Base-by-base conservation (phyloP, 768 basidiomycete genomes). In the Grammothele lineata region DNA sequence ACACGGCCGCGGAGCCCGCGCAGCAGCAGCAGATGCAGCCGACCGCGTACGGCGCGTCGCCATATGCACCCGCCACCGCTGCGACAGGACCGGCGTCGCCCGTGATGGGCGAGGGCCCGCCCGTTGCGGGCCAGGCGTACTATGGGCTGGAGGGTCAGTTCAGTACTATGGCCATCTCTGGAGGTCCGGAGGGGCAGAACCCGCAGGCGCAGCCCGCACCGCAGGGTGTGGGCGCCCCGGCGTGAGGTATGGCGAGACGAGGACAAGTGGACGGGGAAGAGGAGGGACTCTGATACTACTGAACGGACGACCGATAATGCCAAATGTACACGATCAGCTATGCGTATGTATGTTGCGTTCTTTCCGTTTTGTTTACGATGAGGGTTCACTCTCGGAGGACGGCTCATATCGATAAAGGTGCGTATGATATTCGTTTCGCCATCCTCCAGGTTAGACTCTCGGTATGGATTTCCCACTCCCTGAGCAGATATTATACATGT, bases 211-310 rank as follows among this genome's bases (percentile, higher is more conserved):
- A 30, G 8, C 18, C 35, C 8, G 51, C 50, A 14, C 49, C 48
- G 14, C 58, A 54, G 43, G 61, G 58, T 22, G 61, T 62, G 5
- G 58, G 59, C 19, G 55, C 61, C 2, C 53, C 57, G 24, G 58
- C 61, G n/a, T 62, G 44, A 60, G 25, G 10, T 40, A 19, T 24
- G 23, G n/a, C 9, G n/a, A n/a, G n/a, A n/a, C n/a, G n/a, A n/a
- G n/a, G n/a, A n/a, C n/a, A n/a, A n/a, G n/a, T n/a, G n/a, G n/a
- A n/a, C n/a, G n/a, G n/a, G n/a, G n/a, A n/a, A n/a, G n/a, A n/a
- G n/a, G n/a, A n/a, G n/a, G n/a, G n/a, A n/a, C n/a, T n/a, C n/a
- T n/a, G n/a, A n/a, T n/a, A n/a, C n/a, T n/a, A n/a, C n/a, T n/a
- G n/a, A n/a, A n/a, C n/a, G n/a, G n/a, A n/a, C n/a, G n/a, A n/a